These are phyloP conservation scores for Termitomyces eurrhizus DNA, from an alignment of 768 basidiomycete species.

Conservation along the genomic window DNA sequence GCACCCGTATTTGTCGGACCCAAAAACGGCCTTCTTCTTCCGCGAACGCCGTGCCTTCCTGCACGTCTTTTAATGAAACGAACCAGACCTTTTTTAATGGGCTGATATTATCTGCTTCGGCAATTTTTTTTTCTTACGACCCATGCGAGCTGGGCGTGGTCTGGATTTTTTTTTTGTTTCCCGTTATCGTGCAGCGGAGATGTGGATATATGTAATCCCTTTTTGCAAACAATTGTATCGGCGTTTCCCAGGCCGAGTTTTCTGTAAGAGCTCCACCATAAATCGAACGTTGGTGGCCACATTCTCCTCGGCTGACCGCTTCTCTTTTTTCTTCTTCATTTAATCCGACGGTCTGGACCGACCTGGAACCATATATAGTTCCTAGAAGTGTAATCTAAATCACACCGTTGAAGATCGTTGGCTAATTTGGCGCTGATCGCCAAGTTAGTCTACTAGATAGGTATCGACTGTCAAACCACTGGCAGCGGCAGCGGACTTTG, in stretches of 20 bases:
- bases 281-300: not conserved
- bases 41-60: not conserved
- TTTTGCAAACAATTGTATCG: not conserved
- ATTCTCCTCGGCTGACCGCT: not conserved
- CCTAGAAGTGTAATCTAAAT: not conserved
- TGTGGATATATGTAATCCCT: not conserved
- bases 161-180: not conserved
- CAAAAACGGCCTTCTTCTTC: not conserved
- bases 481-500: not conserved
- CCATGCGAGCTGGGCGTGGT: not conserved
- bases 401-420: not conserved
- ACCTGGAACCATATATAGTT: not conserved
- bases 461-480: not conserved
- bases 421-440: not conserved
- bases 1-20: slow-evolving; percentile 1
- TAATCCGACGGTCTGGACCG: slow-evolving; percentile 1
- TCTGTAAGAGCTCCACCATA: not conserved
- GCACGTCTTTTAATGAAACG: not conserved
- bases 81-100: not conserved
- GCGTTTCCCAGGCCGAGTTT: not conserved
- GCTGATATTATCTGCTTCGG: not conserved
- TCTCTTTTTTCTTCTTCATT: slow-evolving; percentile 1
- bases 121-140: not conserved
- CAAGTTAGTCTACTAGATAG: too few species aligned
- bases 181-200: not conserved